These are phyloP conservation scores for Pholiota molesta DNA, from an alignment of 768 basidiomycete genomes.

Conservation along the genomic window DNA sequence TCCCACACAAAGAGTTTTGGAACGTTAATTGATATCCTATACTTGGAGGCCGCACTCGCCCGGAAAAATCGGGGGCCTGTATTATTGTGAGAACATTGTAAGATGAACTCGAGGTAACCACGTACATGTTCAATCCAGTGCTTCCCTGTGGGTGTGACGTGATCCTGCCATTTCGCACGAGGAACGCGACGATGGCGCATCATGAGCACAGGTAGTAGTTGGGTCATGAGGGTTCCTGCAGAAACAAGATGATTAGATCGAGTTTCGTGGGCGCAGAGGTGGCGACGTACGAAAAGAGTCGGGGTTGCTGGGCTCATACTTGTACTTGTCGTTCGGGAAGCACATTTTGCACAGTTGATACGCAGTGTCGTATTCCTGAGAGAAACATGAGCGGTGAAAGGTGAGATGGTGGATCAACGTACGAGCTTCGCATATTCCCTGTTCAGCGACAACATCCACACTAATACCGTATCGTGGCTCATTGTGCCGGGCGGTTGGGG, in stretches of 20 bases:
- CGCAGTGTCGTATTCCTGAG: slow-evolving; percentile 75
- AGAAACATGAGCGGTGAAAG: slow-evolving; percentile 9
- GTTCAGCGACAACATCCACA: slow-evolving; percentile 82
- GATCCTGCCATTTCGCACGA: slow-evolving; percentile 72
- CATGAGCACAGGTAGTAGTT: slow-evolving; percentile 81
- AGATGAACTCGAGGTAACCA: neutral
- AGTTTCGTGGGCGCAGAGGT: neutral
- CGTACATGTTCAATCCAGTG: slow-evolving; percentile 82
- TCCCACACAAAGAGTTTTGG: slow-evolving; percentile 73
- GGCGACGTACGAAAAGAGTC: slow-evolving; percentile 67
- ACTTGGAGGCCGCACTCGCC: slow-evolving; percentile 69
- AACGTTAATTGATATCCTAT: slow-evolving; percentile 79
- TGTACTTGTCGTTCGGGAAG: slow-evolving; percentile 56
- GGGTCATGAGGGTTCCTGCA: slow-evolving; percentile 68
- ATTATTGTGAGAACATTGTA: slow-evolving; percentile 9
- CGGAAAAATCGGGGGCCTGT: slow-evolving; percentile 60
- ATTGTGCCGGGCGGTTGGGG: slow-evolving; percentile 5
- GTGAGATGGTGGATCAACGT: slow-evolving; percentile 25
- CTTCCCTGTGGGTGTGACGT: slow-evolving; percentile 61
- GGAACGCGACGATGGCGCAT: slow-evolving; percentile 85
- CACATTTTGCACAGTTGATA: slow-evolving; percentile 62
- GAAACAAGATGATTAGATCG: slow-evolving; percentile 12
- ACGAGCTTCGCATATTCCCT: slow-evolving; percentile 72
- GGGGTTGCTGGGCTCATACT: slow-evolving; percentile 56
- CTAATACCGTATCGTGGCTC: slow-evolving; percentile 52